These are phyloP conservation scores for Rhododendron vialii DNA, from an alignment of 148 eudicot species.

Conservation along the genomic window DNA sequence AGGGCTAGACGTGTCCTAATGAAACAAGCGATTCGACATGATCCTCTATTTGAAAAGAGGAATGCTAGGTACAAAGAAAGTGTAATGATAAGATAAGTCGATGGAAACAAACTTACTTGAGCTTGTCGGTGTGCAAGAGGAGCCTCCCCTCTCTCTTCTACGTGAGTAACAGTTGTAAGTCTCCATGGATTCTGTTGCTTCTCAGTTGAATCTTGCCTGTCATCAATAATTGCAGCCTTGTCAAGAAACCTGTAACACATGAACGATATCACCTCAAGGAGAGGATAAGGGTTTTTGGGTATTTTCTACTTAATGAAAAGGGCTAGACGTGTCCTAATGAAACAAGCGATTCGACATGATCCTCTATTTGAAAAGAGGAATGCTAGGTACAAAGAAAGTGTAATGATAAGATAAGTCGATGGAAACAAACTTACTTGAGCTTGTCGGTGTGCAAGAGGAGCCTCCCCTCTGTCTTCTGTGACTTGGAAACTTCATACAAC, in stretches of 20 bases:
- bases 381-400: neutral
- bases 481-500: conserved; percentile 36
- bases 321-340: neutral
- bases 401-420: neutral
- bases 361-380: neutral
- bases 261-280: neutral
- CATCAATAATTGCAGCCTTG: conserved; percentile 46
- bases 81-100: neutral
- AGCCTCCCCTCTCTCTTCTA: conserved; percentile 34
- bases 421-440: conserved; percentile 32
- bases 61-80: too few relatives aligned
- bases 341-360: neutral
- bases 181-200: conserved; percentile 45
- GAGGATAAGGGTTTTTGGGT: neutral
- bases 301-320: too few relatives aligned
- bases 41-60: neutral
- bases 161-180: conserved; percentile 53
- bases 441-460: conserved; percentile 48
- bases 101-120: conserved; percentile 27
- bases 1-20: neutral
- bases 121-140: conserved; percentile 48
- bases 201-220: conserved; percentile 12
- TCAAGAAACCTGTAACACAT: conserved; percentile 30
- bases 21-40: neutral
- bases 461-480: conserved; percentile 30